Evolutionary conservation across 202 grass and related monocot genomes (phyloP).

Genomic region (Hordeum pubiflorum): DNA sequence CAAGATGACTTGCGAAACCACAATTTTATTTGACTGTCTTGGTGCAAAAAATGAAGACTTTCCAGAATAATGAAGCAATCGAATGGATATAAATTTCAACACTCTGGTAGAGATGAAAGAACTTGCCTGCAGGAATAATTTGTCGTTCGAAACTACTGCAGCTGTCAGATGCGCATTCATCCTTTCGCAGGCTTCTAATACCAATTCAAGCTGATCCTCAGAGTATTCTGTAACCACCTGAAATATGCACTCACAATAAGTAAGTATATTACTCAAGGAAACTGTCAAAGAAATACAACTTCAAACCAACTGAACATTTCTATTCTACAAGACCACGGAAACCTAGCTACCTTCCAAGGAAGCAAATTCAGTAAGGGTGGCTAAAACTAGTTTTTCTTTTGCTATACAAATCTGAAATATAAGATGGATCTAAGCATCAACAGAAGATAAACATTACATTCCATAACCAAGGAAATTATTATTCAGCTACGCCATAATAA

Average conservation of each 20-base stretch:
- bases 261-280: neutral
- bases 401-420: neutral
- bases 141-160: constrained; percentile 91
- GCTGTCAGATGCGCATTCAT: constrained; percentile 90
- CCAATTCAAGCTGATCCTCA: constrained; percentile 55
- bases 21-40: neutral
- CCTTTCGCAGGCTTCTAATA: constrained; percentile 78
- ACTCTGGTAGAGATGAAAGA: neutral
- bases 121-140: constrained; percentile 81
- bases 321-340: neutral
- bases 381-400: neutral
- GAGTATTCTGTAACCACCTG: constrained; percentile 85
- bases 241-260: neutral
- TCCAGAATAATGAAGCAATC: neutral
- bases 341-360: neutral
- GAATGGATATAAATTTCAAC: neutral
- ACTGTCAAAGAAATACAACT: neutral
- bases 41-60: neutral
- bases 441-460: neutral
- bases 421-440: neutral
- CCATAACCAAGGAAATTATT: neutral
- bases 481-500: neutral
- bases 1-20: neutral
- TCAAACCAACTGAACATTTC: neutral
- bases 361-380: neutral